Evolutionary conservation across 345 rosid species (phyloP).

Genomic region (Rhizophora apiculata): DNA sequence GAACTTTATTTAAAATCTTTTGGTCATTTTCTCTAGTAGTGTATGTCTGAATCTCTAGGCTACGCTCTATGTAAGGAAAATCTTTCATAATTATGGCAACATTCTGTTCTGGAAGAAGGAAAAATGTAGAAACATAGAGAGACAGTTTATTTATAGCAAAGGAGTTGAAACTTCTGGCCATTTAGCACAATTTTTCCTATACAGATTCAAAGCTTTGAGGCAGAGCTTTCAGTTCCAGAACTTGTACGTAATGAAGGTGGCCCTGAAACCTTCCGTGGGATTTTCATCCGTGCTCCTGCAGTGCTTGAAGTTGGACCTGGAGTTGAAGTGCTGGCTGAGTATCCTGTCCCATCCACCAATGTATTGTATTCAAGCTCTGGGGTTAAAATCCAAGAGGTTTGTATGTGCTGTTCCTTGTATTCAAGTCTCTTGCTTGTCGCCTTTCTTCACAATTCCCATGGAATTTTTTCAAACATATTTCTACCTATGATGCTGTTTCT

Average conservation of each 20-base stretch:
- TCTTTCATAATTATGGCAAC: no score
- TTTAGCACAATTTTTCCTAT: background rate
- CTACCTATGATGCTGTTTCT: background rate
- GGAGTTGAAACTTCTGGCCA: background rate
- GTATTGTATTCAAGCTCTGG: conserved; percentile 71
- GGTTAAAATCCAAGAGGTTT: conserved; percentile 78
- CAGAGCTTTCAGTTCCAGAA: conserved; percentile 66
- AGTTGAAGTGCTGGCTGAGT: conserved; percentile 84
- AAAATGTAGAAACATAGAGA: no score
- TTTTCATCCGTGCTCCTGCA: conserved; percentile 97
- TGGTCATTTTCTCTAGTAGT: no score
- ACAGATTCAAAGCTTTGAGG: conserved; percentile 95
- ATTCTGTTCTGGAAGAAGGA: no score
- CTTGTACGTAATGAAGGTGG: conserved; percentile 86
- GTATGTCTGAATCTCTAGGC: no score
- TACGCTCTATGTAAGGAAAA: no score
- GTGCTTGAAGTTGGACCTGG: conserved; percentile 73
- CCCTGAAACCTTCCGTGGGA: conserved; percentile 75
- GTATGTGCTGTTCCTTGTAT: conserved; percentile 5
- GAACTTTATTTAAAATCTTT: no score
- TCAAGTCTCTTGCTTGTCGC: background rate
- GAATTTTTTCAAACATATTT: background rate
- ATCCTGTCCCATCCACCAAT: conserved; percentile 58
- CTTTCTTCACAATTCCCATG: background rate
- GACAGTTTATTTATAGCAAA: background rate